These are phyloP conservation scores for Teratosphaeriaceae sp. DNA, from an alignment of 2,329 filamentous ascomycete species.

Conservation along the genomic window DNA sequence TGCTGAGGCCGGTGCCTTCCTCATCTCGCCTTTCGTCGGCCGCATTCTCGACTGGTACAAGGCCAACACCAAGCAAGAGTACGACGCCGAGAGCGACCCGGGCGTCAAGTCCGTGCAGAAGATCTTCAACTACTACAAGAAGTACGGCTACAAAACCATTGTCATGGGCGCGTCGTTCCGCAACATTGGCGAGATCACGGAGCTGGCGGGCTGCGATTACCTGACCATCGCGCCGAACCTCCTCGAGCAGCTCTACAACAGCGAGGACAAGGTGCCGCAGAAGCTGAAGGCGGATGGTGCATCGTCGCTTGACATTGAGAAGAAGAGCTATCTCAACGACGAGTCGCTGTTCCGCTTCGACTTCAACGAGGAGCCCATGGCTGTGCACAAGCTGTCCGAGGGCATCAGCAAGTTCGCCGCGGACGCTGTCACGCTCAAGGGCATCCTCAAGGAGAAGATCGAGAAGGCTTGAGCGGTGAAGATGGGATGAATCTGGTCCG, in stretches of 20 bases:
- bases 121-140: constrained; percentile 99
- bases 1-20: constrained; percentile 90
- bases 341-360: constrained; percentile 93
- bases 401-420: constrained; percentile 99
- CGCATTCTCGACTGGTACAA: constrained; percentile 99
- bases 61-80: constrained; percentile 90
- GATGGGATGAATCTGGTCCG: background rate
- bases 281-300: constrained; percentile 76
- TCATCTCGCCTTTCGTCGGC: constrained; percentile 98
- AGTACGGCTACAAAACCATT: constrained; percentile 97
- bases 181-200: constrained; percentile 92
- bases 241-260: constrained; percentile 90
- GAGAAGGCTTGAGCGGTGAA: constrained; percentile 15
- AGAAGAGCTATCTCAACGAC: constrained; percentile 84
- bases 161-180: constrained; percentile 99
- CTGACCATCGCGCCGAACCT: constrained; percentile 95
- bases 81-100: constrained; percentile 82
- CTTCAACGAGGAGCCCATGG: constrained; percentile 99
- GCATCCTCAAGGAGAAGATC: constrained; percentile 84
- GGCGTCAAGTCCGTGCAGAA: constrained; percentile 87
- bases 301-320: constrained; percentile 65
- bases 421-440: constrained; percentile 90
- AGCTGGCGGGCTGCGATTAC: constrained; percentile 98
- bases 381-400: constrained; percentile 97
- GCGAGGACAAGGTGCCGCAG: constrained; percentile 71